Evolutionary conservation across 73 alveolate species (phyloP), one percentile per base, ranked within the genome.

Genomic region (Paramecium pentaurelia): DNA sequence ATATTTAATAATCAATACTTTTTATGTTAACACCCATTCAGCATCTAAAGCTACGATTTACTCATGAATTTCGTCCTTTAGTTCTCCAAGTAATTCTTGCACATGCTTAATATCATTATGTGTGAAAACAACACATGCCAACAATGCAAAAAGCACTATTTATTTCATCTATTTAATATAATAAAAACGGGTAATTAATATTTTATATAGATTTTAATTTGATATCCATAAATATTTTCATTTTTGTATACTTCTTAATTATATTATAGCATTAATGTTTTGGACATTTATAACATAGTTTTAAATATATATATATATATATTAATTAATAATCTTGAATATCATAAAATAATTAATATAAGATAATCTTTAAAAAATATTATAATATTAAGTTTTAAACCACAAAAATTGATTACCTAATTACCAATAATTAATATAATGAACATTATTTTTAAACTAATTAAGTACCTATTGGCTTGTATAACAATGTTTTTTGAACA

Each of bases 31-130:
- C 37, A 40, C 77, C 91, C 91, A 80, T 80, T 80, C 71, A 20
- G 36, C 47, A 80, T 80, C 91, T 80, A 80, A 80, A 45, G 71
- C 49, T 18, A 45, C 8, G 34, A 80, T 80, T 47, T 80, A 12
- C 10, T 80, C 91, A 64, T 80, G 91, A 80, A 80, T 80, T 25
- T 80, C 91, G 6, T 80, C 58, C 91, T 80, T 80, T n/a, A 80
- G 71, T 25, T 80, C 51, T 4, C 30, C 12, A 18, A 80, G 45
- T 47, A 80, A 20, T 27, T 42, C 71, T 80, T 80, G 30, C 47
- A 80, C 91, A 20, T 80, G 64, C 73, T 80, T 27, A n/a, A 80
- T 25, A 25, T 80, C 91, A 49, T 42, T 75, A 30, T 75, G 58
- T 38, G 88, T 42, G 8, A 75, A 36, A 36, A 38, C 88, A 30